Evolutionary conservation across 192 early-diverging fungal species (phyloP).

Genomic region (Dissophora ornata): DNA sequence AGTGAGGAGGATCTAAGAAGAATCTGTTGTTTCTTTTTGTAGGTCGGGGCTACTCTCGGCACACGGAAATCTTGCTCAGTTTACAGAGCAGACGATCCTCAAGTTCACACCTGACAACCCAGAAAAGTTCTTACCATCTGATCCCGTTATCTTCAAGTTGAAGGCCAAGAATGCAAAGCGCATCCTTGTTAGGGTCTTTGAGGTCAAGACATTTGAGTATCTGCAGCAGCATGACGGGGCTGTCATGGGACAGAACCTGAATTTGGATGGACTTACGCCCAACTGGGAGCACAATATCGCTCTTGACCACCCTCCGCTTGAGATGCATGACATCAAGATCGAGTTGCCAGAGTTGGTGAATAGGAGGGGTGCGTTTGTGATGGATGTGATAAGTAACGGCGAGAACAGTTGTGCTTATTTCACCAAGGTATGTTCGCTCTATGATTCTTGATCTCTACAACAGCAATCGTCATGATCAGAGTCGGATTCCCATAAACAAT

Average conservation of each 20-base stretch:
- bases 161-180: conserved; percentile 54
- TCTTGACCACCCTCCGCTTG: conserved; percentile 24
- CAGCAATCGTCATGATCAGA: no score
- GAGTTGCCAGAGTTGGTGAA: conserved; percentile 49
- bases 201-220: conserved; percentile 60
- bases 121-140: conserved; percentile 33
- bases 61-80: conserved; percentile 15
- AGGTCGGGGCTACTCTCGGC: conserved; percentile 26
- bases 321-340: conserved; percentile 39
- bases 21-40: conserved; percentile 7
- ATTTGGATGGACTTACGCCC: conserved; percentile 61
- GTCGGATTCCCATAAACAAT: no score
- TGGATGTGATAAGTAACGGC: conserved; percentile 62
- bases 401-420: conserved; percentile 58
- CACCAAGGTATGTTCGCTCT: conserved; percentile 58
- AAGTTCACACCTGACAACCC: conserved; percentile 26
- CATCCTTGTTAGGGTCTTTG: conserved; percentile 58
- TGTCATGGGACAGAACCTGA: conserved; percentile 18
- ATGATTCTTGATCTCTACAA: no score
- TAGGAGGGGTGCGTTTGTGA: conserved; percentile 59
- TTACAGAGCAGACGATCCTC: conserved; percentile 37
- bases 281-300: conserved; percentile 55
- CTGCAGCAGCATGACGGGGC: conserved; percentile 26
- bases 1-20: no score
- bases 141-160: conserved; percentile 48